Evolutionary conservation across 2,329 filamentous ascomycete genomes (phyloP), one percentile per base, ranked within the genome.

Genomic region (Fusarium pseudoanthophilum): DNA sequence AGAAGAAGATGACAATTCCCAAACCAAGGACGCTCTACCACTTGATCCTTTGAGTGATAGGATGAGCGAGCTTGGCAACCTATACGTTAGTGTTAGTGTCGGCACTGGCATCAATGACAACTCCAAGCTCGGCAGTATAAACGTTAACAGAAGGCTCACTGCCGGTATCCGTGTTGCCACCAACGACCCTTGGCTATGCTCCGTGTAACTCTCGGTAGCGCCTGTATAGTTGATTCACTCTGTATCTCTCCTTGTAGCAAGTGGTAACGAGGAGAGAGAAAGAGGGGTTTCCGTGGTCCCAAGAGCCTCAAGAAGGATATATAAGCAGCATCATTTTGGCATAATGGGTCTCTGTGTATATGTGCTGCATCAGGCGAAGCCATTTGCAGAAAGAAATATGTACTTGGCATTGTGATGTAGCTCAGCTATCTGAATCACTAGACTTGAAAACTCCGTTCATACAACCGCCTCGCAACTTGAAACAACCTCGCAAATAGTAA

Each of bases 21-120:
- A 98, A 85, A 5, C 93, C 95, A 63, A 94, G 91, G 30, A 98
- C 95, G 65, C 94, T 95, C 84, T 98, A 95, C 96, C 96, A 98
- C 78, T 93, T 94, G 67, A 99, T 87, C 75, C 92, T 92, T 82
- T 93, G 94, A 66, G 97, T 92, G 24, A 99, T 89, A 48, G 89
- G 85, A 75, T 95, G 93, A 55, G 94, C 95, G 24, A 99, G 88
- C 82, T 95, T 97, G 68, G 98, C 93, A 32, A 93, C 92, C 96
- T 96, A 99, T 8, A 96, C 95, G 80, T 98, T 97, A 8, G 95
- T 98, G 26, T 26, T 26, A 26, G 26, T 26, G 80, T 99, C 96
- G 46, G 98, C 95, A 78, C 95, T 98, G 16, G 95, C 96, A 81
- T 99, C 92, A 46, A 98, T 88, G 21, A 87, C 85, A 37, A 88